Conservation (phyloP, 176 grass and related monocot genomes). For the Juncus inflexus region DNA sequence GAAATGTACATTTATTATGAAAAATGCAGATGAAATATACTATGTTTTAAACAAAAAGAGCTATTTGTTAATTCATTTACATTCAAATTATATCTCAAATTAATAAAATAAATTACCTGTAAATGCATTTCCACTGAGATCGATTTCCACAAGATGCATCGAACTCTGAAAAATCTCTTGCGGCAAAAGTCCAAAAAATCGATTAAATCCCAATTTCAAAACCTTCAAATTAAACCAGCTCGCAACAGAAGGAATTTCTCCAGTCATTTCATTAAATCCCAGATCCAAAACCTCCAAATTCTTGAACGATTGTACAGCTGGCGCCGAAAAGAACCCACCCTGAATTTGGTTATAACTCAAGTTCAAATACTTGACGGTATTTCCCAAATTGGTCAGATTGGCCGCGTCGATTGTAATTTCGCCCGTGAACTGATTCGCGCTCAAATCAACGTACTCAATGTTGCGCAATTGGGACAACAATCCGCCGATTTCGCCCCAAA, state of each 20-base stretch:
- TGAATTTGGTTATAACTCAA: constrained; percentile 71
- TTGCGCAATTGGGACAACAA: constrained; percentile 66
- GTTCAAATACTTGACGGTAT: constrained; percentile 89
- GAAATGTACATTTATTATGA: not conserved
- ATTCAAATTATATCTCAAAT: not conserved
- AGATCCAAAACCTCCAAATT: constrained; percentile 83
- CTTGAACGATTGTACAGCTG: constrained; percentile 67
- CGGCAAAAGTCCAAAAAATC: constrained; percentile 62
- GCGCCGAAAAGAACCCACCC: constrained; percentile 56
- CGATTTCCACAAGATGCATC: constrained; percentile 62
- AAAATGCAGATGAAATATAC: constrained; percentile 1
- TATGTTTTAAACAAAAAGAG: too few species aligned
- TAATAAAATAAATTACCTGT: constrained; percentile 52
- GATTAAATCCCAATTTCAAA: constrained; percentile 52
- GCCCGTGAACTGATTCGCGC: constrained; percentile 73
- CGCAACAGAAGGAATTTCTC: constrained; percentile 53
- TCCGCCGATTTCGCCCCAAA: constrained; percentile 68
- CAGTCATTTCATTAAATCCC: constrained; percentile 62
- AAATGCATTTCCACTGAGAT: constrained; percentile 92
- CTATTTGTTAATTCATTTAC: too few species aligned
- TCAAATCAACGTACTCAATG: constrained; percentile 71
- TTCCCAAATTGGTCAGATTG: constrained; percentile 58
- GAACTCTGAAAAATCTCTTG: constrained; percentile 56
- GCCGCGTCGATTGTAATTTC: constrained; percentile 37
- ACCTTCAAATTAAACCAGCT: constrained; percentile 66